Percentiles rank a stretch among this genome's conserved stretches.
Evolutionary conservation across 2,329 filamentous ascomycete genomes (phyloP).

Genomic region (Myriosclerotinia duriaeana): DNA sequence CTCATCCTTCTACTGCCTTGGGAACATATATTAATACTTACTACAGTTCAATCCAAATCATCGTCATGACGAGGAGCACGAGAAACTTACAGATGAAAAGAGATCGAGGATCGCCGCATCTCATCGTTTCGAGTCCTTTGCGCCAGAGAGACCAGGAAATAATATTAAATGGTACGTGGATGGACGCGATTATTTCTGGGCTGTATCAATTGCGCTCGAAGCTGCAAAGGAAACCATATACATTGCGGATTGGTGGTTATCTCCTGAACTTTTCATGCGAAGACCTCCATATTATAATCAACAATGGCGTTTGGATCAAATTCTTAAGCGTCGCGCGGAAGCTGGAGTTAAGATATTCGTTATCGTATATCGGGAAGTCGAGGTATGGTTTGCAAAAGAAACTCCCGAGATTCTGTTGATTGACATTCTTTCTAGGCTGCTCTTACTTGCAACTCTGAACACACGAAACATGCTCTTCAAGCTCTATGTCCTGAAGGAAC

Average conservation of each 20-base stretch:
- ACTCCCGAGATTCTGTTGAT: slow-evolving; percentile 17
- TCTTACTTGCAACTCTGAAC: slow-evolving; percentile 85
- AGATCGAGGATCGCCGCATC: slow-evolving; percentile 67
- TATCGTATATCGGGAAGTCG: slow-evolving; percentile 80
- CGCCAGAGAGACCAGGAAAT: slow-evolving; percentile 82
- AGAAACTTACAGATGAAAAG: slow-evolving; percentile 79
- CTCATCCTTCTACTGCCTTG: neutral
- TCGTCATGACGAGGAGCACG: slow-evolving; percentile 90
- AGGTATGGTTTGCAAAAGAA: slow-evolving; percentile 28
- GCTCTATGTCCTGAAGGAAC: slow-evolving; percentile 77
- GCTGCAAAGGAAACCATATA: slow-evolving; percentile 90
- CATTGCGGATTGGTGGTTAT: slow-evolving; percentile 96
- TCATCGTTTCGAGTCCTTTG: slow-evolving; percentile 87
- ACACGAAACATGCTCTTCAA: slow-evolving; percentile 85
- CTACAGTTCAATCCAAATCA: slow-evolving; percentile 74
- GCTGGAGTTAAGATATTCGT: slow-evolving; percentile 93
- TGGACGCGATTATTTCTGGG: slow-evolving; percentile 92
- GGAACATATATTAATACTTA: slow-evolving; percentile 2
- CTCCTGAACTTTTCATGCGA: slow-evolving; percentile 81
- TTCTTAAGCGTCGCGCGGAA: slow-evolving; percentile 86
- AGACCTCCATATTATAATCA: slow-evolving; percentile 80
- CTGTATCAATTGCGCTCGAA: slow-evolving; percentile 87
- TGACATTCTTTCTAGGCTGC: slow-evolving; percentile 57
- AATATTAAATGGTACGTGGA: slow-evolving; percentile 97
- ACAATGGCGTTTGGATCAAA: slow-evolving; percentile 81